Evolutionary conservation across 2,329 filamentous ascomycete genomes (phyloP).

Genomic region (Cladophialophora carrionii): DNA sequence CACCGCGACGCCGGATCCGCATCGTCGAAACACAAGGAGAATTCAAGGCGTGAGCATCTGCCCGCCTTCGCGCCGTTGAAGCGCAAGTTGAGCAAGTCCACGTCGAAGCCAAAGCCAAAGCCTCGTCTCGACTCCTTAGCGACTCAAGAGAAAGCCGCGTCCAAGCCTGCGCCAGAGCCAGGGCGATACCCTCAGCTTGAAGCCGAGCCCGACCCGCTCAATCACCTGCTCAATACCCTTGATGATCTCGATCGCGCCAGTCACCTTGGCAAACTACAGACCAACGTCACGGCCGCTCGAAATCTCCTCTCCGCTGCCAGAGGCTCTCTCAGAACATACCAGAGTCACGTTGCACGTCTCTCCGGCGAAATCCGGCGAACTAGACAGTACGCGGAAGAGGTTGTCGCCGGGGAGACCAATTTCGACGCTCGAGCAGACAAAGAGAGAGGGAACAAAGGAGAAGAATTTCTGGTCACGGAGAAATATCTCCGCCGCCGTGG

Average conservation of each 20-base stretch:
- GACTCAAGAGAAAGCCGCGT: not conserved
- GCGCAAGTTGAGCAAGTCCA: not conserved
- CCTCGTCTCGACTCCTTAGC: not conserved
- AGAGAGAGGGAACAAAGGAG: not conserved
- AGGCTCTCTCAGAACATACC: not conserved
- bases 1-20: not conserved
- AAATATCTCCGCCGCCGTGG: not conserved
- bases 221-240: constrained; percentile 1
- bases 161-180: not conserved
- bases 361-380: not conserved
- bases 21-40: not conserved
- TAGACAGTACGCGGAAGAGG: not conserved
- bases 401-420: not conserved
- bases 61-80: not conserved
- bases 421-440: not conserved
- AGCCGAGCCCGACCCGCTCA: not conserved
- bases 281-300: not conserved
- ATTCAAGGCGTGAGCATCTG: not conserved
- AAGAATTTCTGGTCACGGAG: not conserved
- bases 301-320: not conserved
- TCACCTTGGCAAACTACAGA: not conserved
- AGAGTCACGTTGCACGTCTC: not conserved
- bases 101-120: not conserved
- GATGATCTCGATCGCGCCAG: not conserved
- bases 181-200: not conserved